A percentile compares a stretch with the other conserved stretches of the same genome.
phyloP scores from a whole-genome alignment of 495 filamentous ascomycete species.

The Xylaria telfairii region DNA sequence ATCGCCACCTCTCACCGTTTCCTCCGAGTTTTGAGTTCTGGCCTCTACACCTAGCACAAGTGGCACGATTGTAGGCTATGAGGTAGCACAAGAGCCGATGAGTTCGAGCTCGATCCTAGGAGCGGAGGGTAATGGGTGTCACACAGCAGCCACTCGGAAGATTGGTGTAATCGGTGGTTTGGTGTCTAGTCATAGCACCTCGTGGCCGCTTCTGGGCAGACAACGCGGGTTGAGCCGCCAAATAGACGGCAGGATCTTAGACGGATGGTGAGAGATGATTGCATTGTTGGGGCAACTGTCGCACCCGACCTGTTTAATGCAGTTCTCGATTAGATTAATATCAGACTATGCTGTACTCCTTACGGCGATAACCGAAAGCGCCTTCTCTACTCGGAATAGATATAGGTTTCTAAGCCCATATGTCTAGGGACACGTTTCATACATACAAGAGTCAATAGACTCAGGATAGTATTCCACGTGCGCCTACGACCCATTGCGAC shows the following conservation, averaged over 20 bases:
- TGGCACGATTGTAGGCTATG: background rate
- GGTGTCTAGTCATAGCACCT: background rate
- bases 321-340: background rate
- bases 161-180: conserved; percentile 21
- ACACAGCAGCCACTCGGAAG: conserved; percentile 13
- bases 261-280: background rate
- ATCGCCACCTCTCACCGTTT: conserved; percentile 23
- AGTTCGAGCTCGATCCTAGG: conserved; percentile 11
- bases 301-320: background rate
- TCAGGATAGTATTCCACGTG: background rate
- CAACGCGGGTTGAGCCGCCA: background rate
- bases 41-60: background rate
- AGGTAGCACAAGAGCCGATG: conserved; percentile 10
- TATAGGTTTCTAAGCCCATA: background rate
- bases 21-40: background rate
- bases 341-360: background rate
- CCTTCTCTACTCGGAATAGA: background rate
- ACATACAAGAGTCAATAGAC: background rate
- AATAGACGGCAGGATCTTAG: background rate
- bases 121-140: conserved; percentile 11
- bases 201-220: background rate
- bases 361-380: background rate
- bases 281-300: background rate
- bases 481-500: background rate
- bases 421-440: background rate